A percentile compares a stretch with the other conserved stretches of the same genome.
These are phyloP conservation scores for Blastosporella zonata DNA, from an alignment of 1,284 basidiomycete species.

Conservation along the genomic window DNA sequence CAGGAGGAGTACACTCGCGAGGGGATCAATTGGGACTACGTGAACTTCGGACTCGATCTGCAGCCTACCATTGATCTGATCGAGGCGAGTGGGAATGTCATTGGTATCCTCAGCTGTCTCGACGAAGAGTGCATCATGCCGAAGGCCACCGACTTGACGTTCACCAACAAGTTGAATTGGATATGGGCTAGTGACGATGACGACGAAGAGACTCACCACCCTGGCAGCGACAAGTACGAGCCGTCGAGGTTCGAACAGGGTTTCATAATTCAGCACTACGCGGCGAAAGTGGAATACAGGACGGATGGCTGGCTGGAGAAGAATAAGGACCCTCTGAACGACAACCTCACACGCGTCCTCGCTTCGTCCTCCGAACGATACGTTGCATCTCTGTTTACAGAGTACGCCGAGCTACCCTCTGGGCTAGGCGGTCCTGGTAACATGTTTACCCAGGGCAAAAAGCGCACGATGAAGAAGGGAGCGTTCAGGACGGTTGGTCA, in stretches of 20 bases:
- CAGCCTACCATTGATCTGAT: conserved; percentile 99
- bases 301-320: conserved; percentile 98
- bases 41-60: conserved; percentile 97
- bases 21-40: conserved; percentile 97
- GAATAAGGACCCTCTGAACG: conserved; percentile 99
- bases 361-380: conserved; percentile 83
- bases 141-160: conserved; percentile 92
- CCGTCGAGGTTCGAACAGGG: conserved; percentile 90
- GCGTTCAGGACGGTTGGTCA: conserved; percentile 97
- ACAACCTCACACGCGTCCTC: conserved; percentile 90
- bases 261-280: conserved; percentile 96
- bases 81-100: conserved; percentile 71
- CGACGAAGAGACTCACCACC: conserved; percentile 57
- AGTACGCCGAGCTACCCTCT: conserved; percentile 60
- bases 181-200: conserved; percentile 58
- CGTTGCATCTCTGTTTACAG: conserved; percentile 82
- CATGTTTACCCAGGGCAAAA: conserved; percentile 59
- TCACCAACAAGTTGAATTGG: conserved; percentile 87
- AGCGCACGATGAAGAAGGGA: conserved; percentile 87
- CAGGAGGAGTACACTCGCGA: conserved; percentile 99
- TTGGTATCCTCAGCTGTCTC: conserved; percentile 91
- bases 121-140: conserved; percentile 99
- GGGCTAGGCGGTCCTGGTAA: conserved; percentile 37
- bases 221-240: conserved; percentile 81
- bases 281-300: conserved; percentile 94